A percentile compares a stretch with the other conserved stretches of the same genome.
Evolutionary conservation across 176 grass and related monocot genomes (phyloP).

Genomic region (Carex kokanica): DNA sequence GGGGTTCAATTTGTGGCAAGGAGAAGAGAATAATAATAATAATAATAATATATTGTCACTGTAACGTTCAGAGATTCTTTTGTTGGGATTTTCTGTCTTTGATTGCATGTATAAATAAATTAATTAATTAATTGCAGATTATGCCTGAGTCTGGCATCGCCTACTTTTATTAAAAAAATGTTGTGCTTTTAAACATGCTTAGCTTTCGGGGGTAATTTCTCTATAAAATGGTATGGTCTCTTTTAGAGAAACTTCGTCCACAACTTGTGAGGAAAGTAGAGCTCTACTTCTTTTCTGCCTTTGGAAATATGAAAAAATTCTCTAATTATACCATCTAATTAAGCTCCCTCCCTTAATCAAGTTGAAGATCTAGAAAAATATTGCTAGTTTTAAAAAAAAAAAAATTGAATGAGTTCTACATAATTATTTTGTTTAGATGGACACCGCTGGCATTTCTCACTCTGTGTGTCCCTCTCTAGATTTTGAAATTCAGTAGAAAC

Average conservation of each 20-base stretch:
- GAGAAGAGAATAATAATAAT: constrained; percentile 27
- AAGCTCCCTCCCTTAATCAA: not conserved
- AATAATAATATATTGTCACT: constrained; percentile 18
- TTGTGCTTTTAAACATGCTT: constrained; percentile 27
- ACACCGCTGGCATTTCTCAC: not conserved
- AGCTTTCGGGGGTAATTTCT: constrained; percentile 26
- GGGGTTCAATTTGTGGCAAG: not conserved
- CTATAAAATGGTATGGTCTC: not conserved
- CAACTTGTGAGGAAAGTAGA: not conserved
- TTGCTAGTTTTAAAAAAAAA: too few species aligned
- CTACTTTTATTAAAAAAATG: not conserved
- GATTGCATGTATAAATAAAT: constrained; percentile 16
- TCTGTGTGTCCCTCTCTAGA: not conserved
- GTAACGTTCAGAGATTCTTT: not conserved
- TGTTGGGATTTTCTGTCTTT: constrained; percentile 13
- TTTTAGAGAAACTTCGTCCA: constrained; percentile 9
- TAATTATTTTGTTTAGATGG: not conserved
- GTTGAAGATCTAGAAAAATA: too few species aligned
- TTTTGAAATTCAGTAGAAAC: too few species aligned
- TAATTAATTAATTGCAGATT: not conserved
- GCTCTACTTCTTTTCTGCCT: too few species aligned
- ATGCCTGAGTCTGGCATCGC: not conserved
- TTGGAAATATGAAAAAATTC: not conserved
- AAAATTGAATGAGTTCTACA: too few species aligned
- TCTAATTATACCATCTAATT: too few species aligned